These are phyloP conservation scores for Myxozyma melibiosi DNA, from an alignment of 805 yeast species.

Conservation along the genomic window DNA sequence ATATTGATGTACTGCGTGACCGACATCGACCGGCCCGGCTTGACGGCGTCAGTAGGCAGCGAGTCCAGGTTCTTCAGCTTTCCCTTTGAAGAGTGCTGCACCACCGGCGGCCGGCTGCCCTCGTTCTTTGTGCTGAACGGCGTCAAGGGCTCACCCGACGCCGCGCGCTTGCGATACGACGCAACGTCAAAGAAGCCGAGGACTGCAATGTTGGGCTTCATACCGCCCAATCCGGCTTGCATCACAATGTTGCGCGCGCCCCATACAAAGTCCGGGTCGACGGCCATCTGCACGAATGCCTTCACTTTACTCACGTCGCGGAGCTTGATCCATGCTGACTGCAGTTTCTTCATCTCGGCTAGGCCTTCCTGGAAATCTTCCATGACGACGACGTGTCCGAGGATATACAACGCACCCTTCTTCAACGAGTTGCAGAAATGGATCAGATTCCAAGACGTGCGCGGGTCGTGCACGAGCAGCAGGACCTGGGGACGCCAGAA, in stretches of 20 bases:
- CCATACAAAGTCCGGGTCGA: slow-evolving; percentile 89
- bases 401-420: slow-evolving; percentile 89
- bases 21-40: slow-evolving; percentile 67
- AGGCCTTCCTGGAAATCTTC: slow-evolving; percentile 63
- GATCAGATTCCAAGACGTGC: slow-evolving; percentile 88
- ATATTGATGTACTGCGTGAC: slow-evolving; percentile 88
- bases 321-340: slow-evolving; percentile 78
- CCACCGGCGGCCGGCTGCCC: slow-evolving; percentile 3
- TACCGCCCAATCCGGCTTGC: slow-evolving; percentile 97
- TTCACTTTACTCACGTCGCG: slow-evolving; percentile 78
- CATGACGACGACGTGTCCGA: slow-evolving; percentile 86
- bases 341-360: slow-evolving; percentile 70
- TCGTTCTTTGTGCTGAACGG: slow-evolving; percentile 22
- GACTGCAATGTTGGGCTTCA: slow-evolving; percentile 95
- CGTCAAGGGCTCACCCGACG: slow-evolving; percentile 5
- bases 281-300: slow-evolving; percentile 90
- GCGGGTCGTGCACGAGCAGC: slow-evolving; percentile 84
- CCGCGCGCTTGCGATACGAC: slow-evolving; percentile 10
- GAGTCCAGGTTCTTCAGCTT: slow-evolving; percentile 44
- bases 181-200: slow-evolving; percentile 74
- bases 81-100: slow-evolving; percentile 26
- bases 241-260: slow-evolving; percentile 89
- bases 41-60: slow-evolving; percentile 78
- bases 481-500: slow-evolving; percentile 98
- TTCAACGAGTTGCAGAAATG: slow-evolving; percentile 92